Percentiles rank a stretch among this genome's conserved stretches.
These are phyloP conservation scores for Plasmodium relictum DNA, from an alignment of 169 alveolate species.

Conservation along the genomic window DNA sequence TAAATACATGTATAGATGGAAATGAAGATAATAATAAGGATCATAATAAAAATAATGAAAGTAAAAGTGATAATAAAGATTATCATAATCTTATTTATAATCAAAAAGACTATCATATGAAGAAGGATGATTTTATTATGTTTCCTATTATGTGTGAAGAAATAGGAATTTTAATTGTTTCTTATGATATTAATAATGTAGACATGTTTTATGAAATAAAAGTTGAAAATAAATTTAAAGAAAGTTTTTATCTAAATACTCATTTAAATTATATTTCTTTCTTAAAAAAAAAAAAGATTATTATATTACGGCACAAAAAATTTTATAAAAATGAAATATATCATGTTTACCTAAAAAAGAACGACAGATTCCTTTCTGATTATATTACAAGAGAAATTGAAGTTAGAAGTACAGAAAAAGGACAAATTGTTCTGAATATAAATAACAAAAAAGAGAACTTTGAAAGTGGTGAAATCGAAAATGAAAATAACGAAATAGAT, in stretches of 20 bases:
- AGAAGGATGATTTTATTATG: neutral
- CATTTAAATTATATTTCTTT: slow-evolving; percentile 22
- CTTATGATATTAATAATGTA: slow-evolving; percentile 5
- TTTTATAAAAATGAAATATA: slow-evolving; percentile 55
- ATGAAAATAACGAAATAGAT: neutral
- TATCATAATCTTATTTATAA: neutral
- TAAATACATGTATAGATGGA: neutral
- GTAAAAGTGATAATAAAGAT: neutral
- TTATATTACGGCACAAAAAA: slow-evolving; percentile 19
- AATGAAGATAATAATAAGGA: neutral
- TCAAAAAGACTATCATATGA: neutral
- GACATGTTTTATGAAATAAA: slow-evolving; percentile 32
- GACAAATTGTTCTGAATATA: slow-evolving; percentile 26
- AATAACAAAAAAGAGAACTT: neutral
- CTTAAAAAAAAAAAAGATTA: slow-evolving; percentile 20
- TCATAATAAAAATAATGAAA: neutral
- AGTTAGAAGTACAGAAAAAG: slow-evolving; percentile 26
- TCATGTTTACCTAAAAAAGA: slow-evolving; percentile 21
- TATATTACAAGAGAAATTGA: slow-evolving; percentile 25
- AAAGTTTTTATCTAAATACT: slow-evolving; percentile 20
- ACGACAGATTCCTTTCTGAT: slow-evolving; percentile 3
- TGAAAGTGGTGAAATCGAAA: neutral
- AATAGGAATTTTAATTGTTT: slow-evolving; percentile 29
- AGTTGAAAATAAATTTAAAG: slow-evolving; percentile 42
- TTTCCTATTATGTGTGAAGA: slow-evolving; percentile 24